Base-by-base conservation (phyloP, 2,329 filamentous ascomycete species). In the Cercospora sp. region DNA sequence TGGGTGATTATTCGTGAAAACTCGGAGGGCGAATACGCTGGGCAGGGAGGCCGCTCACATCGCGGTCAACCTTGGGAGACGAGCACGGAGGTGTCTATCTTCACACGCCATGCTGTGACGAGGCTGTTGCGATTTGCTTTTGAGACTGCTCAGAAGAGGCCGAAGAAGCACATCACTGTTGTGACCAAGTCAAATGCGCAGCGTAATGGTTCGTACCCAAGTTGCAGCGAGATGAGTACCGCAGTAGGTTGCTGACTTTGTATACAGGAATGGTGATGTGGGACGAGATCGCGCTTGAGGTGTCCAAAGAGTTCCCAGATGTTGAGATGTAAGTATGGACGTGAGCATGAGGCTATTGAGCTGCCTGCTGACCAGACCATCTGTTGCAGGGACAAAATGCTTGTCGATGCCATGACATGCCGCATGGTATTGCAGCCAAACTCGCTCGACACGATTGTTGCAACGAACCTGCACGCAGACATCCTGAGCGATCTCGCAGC, bases 401-500 rank as follows among this genome's bases (percentile, higher is more conserved):
- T 90, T 20, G 88, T 90, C 5, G 88, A 89, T 75, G 87, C 87
- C 6, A 89, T 90, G 87, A 90, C 87, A 1, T 85, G 86, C 12
- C 81, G 87, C 13, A 90, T 90, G 86, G 86, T 88, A 1, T 76
- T 88, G 42, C 85, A 88, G 74, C 87, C 87, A 0, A 81, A 87
- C 73, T 83, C 80, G 0, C 73, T 90, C 13, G 87, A 90, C 72
- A 89, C 87, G 0, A 87, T 90, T 68, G 87, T 90, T 23, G 87
- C 87, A 1, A 88, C 86, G 3, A 90, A 90, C 70, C 74, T 89
- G 73, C 78, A 80, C 57, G 89, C 88, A 3, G 89, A 91, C 71
- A 91, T 91, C 59, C 83, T 92, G 3, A 90, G 88, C 0, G 89
- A 92, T 73, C 81, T 92, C 13, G 90, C 89, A 3, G 89, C 90